Evolutionary conservation across 129 eudicot species (phyloP), one percentile per base, ranked within the genome.

Genomic region (Silybum marianum): DNA sequence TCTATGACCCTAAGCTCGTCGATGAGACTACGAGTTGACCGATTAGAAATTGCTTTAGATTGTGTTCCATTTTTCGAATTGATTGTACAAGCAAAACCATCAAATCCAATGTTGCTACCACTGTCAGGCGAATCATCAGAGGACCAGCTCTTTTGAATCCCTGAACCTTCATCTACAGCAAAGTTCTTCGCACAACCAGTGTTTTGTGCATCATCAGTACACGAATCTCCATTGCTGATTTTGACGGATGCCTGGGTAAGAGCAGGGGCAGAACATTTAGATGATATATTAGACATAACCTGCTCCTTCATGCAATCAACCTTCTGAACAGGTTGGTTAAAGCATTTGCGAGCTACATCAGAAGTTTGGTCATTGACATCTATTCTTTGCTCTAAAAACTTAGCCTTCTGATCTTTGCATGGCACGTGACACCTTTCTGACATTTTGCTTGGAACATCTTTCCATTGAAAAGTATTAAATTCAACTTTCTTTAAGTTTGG

Each of bases 241-340:
- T 78, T 87, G 7, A 75, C 83, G 4, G 93, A 92, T 63, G 86
- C 87, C 74, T 88, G 90, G 60, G 88, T 86, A 69, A 88, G 74
- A 48, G 87, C 91, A 85, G 91, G 89, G 28, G 91, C 90, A 13
- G 94, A 89, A 69, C 93, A 86, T 85, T 86, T 84, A 63, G 97
- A 89, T 63, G 97, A 89, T 70, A 90, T 23, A 80, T 82, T 84
- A 71, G 94, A 89, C 78, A 84, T 40, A 80, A 89, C 93, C 54
- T 80, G 90, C 77, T 85, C 93, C 83, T 88, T 87, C 78, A 86
- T 42, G 26, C 74, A 85, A 28, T 80, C 86, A 44, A 26, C 91
- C 82, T 72, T 76, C 74, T 62, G 85, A 78, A 72, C 69, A 69
- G 84, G 82, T 78, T 78, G 84, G 78, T 83, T 58, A 72, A 58